Conservation (phyloP, 169 alveolate species). For the Eimeria sp. region DNA sequence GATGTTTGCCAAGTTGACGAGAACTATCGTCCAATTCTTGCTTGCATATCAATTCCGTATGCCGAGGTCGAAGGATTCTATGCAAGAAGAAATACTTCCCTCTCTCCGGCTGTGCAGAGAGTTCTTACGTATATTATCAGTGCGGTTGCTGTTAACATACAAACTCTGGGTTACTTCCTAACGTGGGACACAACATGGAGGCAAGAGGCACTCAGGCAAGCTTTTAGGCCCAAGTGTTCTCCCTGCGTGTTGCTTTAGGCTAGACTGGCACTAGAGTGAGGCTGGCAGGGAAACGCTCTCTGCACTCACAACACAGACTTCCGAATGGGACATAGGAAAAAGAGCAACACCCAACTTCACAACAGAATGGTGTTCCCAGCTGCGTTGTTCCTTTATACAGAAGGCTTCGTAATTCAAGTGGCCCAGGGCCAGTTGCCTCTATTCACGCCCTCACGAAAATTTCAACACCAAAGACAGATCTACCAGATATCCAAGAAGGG, state of each 20-base stretch:
- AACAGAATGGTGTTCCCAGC: neutral
- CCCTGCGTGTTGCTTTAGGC: neutral
- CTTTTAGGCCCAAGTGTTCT: neutral
- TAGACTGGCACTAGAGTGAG: neutral
- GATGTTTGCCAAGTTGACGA: slow-evolving; percentile 70
- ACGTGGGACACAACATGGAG: slow-evolving; percentile 68
- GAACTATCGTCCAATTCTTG: slow-evolving; percentile 38
- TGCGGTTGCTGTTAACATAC: slow-evolving; percentile 48
- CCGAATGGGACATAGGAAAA: neutral
- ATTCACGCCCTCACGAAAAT: slow-evolving; percentile 14
- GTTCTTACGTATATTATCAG: slow-evolving; percentile 19
- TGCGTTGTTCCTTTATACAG: neutral
- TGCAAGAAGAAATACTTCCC: neutral
- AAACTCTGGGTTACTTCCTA: slow-evolving; percentile 22
- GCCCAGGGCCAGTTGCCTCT: neutral
- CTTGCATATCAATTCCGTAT: slow-evolving; percentile 31
- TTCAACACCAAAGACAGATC: neutral
- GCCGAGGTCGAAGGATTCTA: slow-evolving; percentile 46
- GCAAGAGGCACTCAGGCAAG: slow-evolving; percentile 25
- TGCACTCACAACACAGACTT: neutral
- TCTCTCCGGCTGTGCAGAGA: slow-evolving; percentile 8
- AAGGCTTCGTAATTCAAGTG: neutral
- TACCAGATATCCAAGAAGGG: neutral
- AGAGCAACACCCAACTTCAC: neutral
- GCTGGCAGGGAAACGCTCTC: neutral